phyloP scores from a whole-genome alignment of 176 grass and related monocot species.

The Triticum urartu region DNA sequence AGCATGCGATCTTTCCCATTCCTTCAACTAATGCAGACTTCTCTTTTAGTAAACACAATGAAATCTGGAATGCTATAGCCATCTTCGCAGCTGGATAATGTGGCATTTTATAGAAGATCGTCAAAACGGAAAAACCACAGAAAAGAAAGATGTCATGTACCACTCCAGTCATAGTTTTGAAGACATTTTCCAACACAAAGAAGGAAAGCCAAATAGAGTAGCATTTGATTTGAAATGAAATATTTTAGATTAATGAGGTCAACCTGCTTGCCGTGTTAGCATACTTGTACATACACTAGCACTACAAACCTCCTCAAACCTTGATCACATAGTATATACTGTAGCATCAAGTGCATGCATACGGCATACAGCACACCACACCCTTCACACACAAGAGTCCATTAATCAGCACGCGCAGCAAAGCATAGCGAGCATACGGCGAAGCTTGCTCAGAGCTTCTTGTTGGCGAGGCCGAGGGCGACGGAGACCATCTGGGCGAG shows the following conservation, averaged over 20 bases:
- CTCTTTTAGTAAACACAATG: neutral
- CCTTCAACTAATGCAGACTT: neutral
- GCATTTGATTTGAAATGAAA: neutral
- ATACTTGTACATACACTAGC: neutral
- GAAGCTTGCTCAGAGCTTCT: neutral
- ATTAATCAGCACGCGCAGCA: neutral
- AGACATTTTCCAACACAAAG: neutral
- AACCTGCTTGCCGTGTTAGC: conserved; percentile 16
- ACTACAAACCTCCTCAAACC: conserved; percentile 13
- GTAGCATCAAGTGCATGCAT: neutral
- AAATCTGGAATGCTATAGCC: neutral
- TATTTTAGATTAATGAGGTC: neutral
- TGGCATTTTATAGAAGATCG: neutral
- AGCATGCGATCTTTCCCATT: neutral
- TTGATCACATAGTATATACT: neutral
- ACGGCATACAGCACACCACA: conserved; percentile 26
- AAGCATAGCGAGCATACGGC: neutral
- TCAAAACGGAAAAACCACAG: neutral
- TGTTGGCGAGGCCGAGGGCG: conserved; percentile 25
- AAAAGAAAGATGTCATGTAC: neutral
- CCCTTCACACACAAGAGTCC: neutral
- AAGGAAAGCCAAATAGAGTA: neutral
- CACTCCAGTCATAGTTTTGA: too few species aligned
- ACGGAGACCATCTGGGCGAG: conserved; percentile 23
- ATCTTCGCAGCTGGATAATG: neutral